These are phyloP conservation scores for Erythrobasidium yunnanense DNA, from an alignment of 768 basidiomycete genomes.

Conservation along the genomic window DNA sequence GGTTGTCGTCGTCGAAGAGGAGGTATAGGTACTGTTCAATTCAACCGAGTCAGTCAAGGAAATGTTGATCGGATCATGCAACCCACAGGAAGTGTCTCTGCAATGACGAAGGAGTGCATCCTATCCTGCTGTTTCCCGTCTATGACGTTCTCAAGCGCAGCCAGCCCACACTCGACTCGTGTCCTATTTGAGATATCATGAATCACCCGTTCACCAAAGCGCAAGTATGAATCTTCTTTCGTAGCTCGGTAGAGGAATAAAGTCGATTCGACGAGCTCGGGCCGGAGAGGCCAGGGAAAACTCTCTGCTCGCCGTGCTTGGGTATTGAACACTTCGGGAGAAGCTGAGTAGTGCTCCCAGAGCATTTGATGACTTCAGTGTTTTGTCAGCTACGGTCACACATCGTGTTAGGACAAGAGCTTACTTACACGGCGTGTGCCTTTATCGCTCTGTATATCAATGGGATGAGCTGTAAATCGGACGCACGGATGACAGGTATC, in stretches of 20 bases:
- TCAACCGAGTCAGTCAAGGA: neutral
- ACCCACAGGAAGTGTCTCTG: slow-evolving; percentile 29
- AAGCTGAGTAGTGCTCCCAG: slow-evolving; percentile 73
- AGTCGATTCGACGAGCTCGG: slow-evolving; percentile 87
- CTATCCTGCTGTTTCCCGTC: slow-evolving; percentile 54
- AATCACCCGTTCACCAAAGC: slow-evolving; percentile 75
- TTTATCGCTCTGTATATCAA: slow-evolving; percentile 60
- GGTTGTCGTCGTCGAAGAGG: slow-evolving; percentile 55
- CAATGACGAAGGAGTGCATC: slow-evolving; percentile 75
- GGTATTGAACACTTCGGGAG: slow-evolving; percentile 88
- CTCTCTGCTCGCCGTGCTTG: slow-evolving; percentile 45
- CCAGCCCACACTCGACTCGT: slow-evolving; percentile 75
- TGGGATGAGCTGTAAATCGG: slow-evolving; percentile 51
- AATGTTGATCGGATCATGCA: neutral
- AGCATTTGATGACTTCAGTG: slow-evolving; percentile 49
- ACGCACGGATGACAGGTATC: neutral
- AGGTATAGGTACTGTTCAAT: neutral
- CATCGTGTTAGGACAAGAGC: slow-evolving; percentile 33
- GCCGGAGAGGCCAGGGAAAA: slow-evolving; percentile 37
- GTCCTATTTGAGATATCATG: slow-evolving; percentile 62
- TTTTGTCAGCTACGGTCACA: neutral
- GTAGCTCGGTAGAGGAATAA: slow-evolving; percentile 65
- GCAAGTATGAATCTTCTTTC: slow-evolving; percentile 78
- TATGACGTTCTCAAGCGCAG: slow-evolving; percentile 67
- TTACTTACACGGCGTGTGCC: slow-evolving; percentile 69